phyloP scores from a whole-genome alignment of 2,329 filamentous ascomycete genomes.

The Lasiodiplodia sp. region DNA sequence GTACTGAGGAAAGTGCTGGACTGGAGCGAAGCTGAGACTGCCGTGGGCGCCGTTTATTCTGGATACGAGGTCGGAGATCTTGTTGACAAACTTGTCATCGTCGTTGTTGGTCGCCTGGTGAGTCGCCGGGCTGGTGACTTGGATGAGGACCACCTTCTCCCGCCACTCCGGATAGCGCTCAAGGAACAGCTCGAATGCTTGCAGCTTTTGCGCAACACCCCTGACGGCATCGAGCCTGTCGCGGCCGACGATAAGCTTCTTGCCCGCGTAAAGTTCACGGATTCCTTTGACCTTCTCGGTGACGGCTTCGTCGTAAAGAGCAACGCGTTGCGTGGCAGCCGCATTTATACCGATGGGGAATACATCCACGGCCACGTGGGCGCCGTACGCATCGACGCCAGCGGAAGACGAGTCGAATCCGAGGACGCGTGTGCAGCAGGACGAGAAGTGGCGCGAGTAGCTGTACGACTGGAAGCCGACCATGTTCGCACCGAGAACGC shows the following conservation, averaged over 20 bases:
- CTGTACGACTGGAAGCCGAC: constrained; percentile 95
- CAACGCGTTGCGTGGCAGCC: constrained; percentile 75
- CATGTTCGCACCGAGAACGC: constrained; percentile 88
- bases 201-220: constrained; percentile 93
- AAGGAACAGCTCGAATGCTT: constrained; percentile 92
- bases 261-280: constrained; percentile 80
- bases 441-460: constrained; percentile 93
- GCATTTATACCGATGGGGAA: constrained; percentile 96
- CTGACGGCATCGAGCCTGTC: constrained; percentile 93
- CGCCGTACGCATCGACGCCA: constrained; percentile 87
- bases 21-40: constrained; percentile 85
- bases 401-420: constrained; percentile 87
- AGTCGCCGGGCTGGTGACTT: constrained; percentile 88
- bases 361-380: constrained; percentile 88
- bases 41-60: constrained; percentile 92
- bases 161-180: constrained; percentile 91
- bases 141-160: constrained; percentile 90
- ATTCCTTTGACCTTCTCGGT: constrained; percentile 76
- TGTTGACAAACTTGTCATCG: constrained; percentile 82
- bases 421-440: constrained; percentile 88
- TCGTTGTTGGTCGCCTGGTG: constrained; percentile 78
- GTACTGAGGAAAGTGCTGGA: constrained; percentile 95
- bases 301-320: constrained; percentile 74
- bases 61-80: constrained; percentile 88
- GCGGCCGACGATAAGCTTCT: constrained; percentile 93